Evolutionary conservation across 371 early-diverging fungal genomes (phyloP), one percentile per base, ranked within the genome.

Genomic region (Mortierella sp.): DNA sequence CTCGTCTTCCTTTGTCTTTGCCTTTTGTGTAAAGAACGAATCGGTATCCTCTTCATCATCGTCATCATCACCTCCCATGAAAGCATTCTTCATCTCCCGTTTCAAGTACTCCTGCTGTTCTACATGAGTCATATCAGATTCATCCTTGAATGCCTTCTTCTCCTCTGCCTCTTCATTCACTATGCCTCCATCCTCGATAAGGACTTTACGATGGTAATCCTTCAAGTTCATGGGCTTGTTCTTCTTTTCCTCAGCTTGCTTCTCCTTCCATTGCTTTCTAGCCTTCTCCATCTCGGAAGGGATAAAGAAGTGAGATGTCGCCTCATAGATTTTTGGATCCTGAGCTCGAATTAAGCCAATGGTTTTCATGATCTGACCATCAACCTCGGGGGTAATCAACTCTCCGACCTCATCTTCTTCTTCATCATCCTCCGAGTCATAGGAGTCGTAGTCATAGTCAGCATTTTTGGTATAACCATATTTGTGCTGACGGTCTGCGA

Each of bases 321-420:
- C 77, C 67, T 97, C 92, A 83, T 98, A 98, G 2, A 98, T 93
- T 68, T 88, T 85, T 29, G 93, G 91, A 75, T 96, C 93, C 64
- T 92, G 90, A 19, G 87, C 83, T 5, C 91, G 89, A 63, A 98
- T 93, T 53, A 93, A 88, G 0, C 91, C 91, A 68, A 98, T 93
- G 1, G 98, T 96, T 54, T 91, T 90, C 87, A 98, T 85, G 66
- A 98, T 96, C 77, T 97, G 95, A 3, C 93, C 92, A 70, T 98
- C 98, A 10, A 97, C 80, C 49, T 90, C 96, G 12, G 96, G 94
- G 19, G 97, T 96, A 22, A 96, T 83, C 53, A 96, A 85, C 58
- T 90, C 92, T 13, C 94, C 97, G 29, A 86, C 85, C 61, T 97
- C 97, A 85, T 98, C 99, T 68, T 98, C 98, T 29, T 92, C 96